Percentiles rank a stretch among this genome's conserved stretches.
Evolutionary conservation across 139 green algal species (phyloP).

Genomic region (Chlorella ohadii): DNA sequence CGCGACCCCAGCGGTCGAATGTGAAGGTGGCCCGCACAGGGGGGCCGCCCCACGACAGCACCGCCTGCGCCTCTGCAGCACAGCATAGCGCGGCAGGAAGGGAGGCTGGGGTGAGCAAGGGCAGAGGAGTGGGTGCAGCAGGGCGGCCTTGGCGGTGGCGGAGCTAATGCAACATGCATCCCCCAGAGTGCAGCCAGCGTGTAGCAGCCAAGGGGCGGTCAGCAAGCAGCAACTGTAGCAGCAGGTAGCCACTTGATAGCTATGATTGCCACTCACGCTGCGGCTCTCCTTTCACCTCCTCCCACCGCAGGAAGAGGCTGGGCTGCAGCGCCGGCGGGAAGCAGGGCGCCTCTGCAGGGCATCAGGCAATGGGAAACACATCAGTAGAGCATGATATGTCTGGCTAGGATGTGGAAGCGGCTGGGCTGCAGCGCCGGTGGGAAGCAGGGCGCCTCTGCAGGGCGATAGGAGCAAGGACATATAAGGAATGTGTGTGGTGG

Average conservation of each 20-base stretch:
- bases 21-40: background rate
- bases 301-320: constrained; percentile 9
- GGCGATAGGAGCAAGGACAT: no score
- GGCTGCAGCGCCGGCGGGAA: constrained; percentile 19
- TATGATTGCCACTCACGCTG: background rate
- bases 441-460: constrained; percentile 18
- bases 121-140: background rate
- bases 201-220: no score
- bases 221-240: no score
- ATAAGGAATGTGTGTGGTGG: no score
- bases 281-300: background rate
- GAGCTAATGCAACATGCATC: no score
- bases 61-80: constrained; percentile 9
- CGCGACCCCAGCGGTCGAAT: constrained; percentile 3
- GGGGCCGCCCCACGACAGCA: background rate
- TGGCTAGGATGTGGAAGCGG: no score
- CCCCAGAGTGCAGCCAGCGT: no score
- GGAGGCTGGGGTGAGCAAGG: background rate
- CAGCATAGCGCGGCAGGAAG: background rate
- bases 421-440: constrained; percentile 14
- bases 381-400: no score
- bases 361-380: no score
- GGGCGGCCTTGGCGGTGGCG: no score
- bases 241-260: no score
- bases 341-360: background rate